Evolutionary conservation across 2,329 filamentous ascomycete species (phyloP).

Genomic region (Fusarium musae): DNA sequence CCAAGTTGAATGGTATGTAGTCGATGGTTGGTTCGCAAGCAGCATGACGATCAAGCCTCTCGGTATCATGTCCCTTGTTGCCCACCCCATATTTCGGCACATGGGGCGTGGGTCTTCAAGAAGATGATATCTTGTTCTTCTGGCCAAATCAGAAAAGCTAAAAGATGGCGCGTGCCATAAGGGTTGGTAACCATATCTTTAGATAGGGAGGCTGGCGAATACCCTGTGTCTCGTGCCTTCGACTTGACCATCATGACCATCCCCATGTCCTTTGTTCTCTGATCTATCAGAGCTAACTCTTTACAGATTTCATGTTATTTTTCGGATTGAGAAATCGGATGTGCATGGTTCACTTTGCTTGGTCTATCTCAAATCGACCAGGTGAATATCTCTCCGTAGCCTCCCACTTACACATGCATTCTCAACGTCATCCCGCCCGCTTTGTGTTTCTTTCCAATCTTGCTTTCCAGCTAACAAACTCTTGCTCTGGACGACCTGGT

Average conservation of each 20-base stretch:
- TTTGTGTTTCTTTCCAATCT: not conserved
- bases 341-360: not conserved
- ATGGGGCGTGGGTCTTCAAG: not conserved
- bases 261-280: not conserved
- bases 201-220: slow-evolving; percentile 1
- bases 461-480: not conserved
- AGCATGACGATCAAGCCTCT: not conserved
- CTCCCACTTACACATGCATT: slow-evolving; percentile 6
- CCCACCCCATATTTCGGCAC: not conserved
- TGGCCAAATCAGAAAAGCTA: slow-evolving; percentile 12
- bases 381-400: not conserved
- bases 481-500: not conserved
- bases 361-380: not conserved
- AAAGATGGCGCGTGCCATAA: slow-evolving; percentile 1
- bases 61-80: not conserved
- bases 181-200: slow-evolving; percentile 6
- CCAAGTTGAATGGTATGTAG: not conserved
- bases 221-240: slow-evolving; percentile 4
- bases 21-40: not conserved
- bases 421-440: not conserved
- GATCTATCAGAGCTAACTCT: not conserved
- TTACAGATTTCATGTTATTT: not conserved
- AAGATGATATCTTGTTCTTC: not conserved
- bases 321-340: not conserved
- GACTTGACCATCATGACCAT: not conserved